phyloP scores from a whole-genome alignment of 2,329 filamentous ascomycete genomes.

The Lachnellula occidentalis region DNA sequence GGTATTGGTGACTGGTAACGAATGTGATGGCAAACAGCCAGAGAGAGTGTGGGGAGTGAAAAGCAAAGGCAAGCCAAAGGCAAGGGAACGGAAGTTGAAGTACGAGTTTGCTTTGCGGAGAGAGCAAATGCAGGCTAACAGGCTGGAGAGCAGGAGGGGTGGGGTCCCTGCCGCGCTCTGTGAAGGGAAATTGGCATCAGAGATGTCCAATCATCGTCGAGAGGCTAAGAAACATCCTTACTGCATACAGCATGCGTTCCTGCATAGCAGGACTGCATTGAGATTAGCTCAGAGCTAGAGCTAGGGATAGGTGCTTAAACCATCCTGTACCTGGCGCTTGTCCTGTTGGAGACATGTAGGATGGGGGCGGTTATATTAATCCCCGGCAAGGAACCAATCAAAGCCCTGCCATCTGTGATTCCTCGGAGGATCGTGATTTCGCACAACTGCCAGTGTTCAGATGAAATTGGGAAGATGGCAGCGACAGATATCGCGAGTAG shows the following conservation, averaged over 20 bases:
- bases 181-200: neutral
- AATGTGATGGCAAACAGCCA: constrained; percentile 7
- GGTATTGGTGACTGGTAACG: no score
- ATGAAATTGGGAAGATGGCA: neutral
- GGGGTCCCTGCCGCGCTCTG: neutral
- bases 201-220: neutral
- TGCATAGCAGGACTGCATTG: neutral
- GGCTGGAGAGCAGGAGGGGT: neutral
- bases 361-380: neutral
- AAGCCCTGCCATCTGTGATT: no score
- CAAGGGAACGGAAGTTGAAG: neutral
- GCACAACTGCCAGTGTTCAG: neutral
- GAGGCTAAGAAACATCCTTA: neutral
- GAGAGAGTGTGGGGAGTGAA: neutral
- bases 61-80: no score
- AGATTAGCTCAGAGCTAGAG: neutral
- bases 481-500: no score
- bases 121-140: neutral
- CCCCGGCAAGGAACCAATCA: neutral
- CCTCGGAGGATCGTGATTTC: no score
- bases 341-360: neutral
- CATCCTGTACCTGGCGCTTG: constrained; percentile 16
- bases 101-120: neutral
- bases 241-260: neutral
- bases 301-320: neutral